Conservation (phyloP, 805 yeast genomes). For the Lipomyces sp. region DNA sequence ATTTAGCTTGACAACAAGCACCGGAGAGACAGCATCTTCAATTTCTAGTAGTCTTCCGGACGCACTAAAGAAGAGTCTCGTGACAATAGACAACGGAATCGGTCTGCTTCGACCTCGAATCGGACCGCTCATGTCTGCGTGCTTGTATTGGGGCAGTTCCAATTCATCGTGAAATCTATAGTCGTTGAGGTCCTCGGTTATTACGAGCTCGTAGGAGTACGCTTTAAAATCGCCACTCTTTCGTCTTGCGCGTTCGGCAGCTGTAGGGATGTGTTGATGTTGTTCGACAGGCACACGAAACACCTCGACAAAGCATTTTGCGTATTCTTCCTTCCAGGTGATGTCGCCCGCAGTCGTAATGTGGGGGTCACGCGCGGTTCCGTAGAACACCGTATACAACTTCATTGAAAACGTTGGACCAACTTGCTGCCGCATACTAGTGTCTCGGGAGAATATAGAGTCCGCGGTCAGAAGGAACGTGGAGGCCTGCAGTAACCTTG, state of each 20-base stretch:
- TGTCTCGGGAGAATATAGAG: slow-evolving; percentile 27
- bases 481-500: slow-evolving; percentile 62
- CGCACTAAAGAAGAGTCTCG: slow-evolving; percentile 62
- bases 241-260: slow-evolving; percentile 3
- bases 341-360: slow-evolving; percentile 47
- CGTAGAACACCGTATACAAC: slow-evolving; percentile 54
- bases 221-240: not conserved
- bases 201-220: slow-evolving; percentile 46
- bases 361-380: slow-evolving; percentile 46
- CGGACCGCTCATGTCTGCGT: slow-evolving; percentile 13
- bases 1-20: slow-evolving; percentile 56
- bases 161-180: slow-evolving; percentile 66
- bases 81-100: slow-evolving; percentile 44
- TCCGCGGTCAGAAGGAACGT: slow-evolving; percentile 45
- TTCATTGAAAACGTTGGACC: slow-evolving; percentile 62
- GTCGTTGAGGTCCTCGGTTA: slow-evolving; percentile 63
- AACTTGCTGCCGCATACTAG: slow-evolving; percentile 39
- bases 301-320: slow-evolving; percentile 51
- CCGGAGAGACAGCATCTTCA: slow-evolving; percentile 63
- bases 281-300: slow-evolving; percentile 32
- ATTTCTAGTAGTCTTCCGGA: slow-evolving; percentile 63
- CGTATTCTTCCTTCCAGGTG: slow-evolving; percentile 71
- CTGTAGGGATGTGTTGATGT: too few relatives aligned
- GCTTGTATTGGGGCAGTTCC: slow-evolving; percentile 42
- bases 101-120: slow-evolving; percentile 32